These are phyloP conservation scores for Boletellus deceptivus DNA, from an alignment of 1,284 basidiomycete species.

Conservation along the genomic window DNA sequence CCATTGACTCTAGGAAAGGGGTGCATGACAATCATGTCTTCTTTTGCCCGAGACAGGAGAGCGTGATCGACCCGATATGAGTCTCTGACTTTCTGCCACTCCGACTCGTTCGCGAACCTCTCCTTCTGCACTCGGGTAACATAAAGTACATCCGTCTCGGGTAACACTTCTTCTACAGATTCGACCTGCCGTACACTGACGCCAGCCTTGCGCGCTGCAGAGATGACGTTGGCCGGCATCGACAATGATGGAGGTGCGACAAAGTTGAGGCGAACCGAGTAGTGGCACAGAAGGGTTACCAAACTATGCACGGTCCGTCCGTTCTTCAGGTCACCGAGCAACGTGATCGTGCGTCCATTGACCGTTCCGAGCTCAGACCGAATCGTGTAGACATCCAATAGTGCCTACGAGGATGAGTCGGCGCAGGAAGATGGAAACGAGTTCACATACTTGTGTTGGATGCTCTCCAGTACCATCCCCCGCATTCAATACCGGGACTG, in stretches of 20 bases:
- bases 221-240: slow-evolving; percentile 89
- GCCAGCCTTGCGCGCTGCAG: slow-evolving; percentile 82
- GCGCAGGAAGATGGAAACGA: background rate
- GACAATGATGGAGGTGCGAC: slow-evolving; percentile 88
- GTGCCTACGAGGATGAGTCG: slow-evolving; percentile 49
- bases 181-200: slow-evolving; percentile 78
- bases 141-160: slow-evolving; percentile 95
- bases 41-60: slow-evolving; percentile 87
- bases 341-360: slow-evolving; percentile 92
- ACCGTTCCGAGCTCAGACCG: slow-evolving; percentile 98
- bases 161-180: slow-evolving; percentile 86
- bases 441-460: slow-evolving; percentile 77
- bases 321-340: slow-evolving; percentile 97
- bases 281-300: slow-evolving; percentile 89
- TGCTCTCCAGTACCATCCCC: slow-evolving; percentile 98
- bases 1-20: slow-evolving; percentile 92
- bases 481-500: slow-evolving; percentile 95
- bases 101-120: slow-evolving; percentile 79
- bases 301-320: slow-evolving; percentile 97
- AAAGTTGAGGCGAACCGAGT: slow-evolving; percentile 95
- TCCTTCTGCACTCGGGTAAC: slow-evolving; percentile 97
- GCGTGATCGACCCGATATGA: slow-evolving; percentile 94
- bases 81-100: slow-evolving; percentile 92
- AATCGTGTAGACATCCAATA: slow-evolving; percentile 96
- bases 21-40: slow-evolving; percentile 98